Evolutionary conservation across 345 rosid genomes (phyloP).

Genomic region (Abelmoschus esculentus): DNA sequence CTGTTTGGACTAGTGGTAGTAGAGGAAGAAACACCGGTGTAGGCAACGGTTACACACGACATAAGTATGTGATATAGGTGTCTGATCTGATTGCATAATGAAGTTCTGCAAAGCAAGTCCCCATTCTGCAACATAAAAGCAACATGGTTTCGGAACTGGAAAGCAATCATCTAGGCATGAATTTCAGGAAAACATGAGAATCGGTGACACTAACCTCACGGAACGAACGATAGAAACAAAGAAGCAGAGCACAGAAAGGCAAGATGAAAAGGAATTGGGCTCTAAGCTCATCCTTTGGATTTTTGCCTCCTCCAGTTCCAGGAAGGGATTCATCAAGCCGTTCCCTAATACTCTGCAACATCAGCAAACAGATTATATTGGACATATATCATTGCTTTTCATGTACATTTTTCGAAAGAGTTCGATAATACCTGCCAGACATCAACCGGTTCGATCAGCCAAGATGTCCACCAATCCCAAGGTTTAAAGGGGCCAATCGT

Average conservation of each 20-base stretch:
- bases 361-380: constrained; percentile 9
- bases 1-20: no score
- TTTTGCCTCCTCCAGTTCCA: not conserved
- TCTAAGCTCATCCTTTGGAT: not conserved
- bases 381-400: not conserved
- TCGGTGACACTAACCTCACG: constrained; percentile 35
- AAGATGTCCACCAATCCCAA: not conserved
- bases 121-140: constrained; percentile 38
- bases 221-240: constrained; percentile 6
- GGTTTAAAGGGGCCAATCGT: constrained; percentile 20
- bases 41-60: constrained; percentile 17
- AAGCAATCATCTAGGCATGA: not conserved
- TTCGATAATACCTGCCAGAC: constrained; percentile 69
- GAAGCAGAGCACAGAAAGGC: not conserved
- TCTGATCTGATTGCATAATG: constrained; percentile 55
- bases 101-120: constrained; percentile 44
- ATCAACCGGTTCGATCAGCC: constrained; percentile 46
- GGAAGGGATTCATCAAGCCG: not conserved
- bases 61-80: constrained; percentile 52
- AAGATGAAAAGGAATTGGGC: not conserved
- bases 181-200: not conserved
- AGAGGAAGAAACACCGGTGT: not conserved
- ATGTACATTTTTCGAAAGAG: not conserved
- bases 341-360: not conserved
- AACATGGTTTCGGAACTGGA: not conserved